phyloP scores from a whole-genome alignment of 768 basidiomycete genomes.

The Lentinus brumalis region DNA sequence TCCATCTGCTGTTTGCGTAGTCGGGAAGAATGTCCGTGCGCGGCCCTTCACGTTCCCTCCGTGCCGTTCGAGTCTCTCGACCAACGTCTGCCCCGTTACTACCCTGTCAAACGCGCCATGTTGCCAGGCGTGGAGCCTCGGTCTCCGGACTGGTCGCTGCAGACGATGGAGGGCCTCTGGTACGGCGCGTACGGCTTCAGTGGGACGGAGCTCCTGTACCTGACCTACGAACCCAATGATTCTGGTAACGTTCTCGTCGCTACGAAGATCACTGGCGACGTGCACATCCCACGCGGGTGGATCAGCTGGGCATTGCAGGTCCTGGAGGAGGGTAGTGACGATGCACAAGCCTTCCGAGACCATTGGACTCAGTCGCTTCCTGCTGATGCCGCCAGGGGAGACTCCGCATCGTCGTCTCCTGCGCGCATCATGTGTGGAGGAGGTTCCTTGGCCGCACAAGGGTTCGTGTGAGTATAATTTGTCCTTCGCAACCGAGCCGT shows the following conservation, averaged over 20 bases:
- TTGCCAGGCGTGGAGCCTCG: conserved; percentile 6
- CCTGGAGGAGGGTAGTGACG: not conserved
- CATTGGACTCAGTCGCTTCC: not conserved
- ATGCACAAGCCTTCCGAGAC: not conserved
- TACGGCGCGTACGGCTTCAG: conserved; percentile 17
- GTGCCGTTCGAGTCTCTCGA: conserved; percentile 10
- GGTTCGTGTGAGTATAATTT: conserved; percentile 15
- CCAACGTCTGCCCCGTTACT: conserved; percentile 18
- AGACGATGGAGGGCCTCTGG: conserved; percentile 20
- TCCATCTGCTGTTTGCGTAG: conserved; percentile 6
- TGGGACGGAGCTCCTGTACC: conserved; percentile 20
- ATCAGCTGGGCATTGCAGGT: conserved; percentile 14
- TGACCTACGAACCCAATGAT: not conserved
- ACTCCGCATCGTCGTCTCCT: not conserved
- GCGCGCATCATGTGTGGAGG: not conserved
- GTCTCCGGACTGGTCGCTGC: conserved; percentile 4
- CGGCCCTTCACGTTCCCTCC: conserved; percentile 1
- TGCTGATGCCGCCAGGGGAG: not conserved
- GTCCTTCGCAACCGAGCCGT: not conserved
- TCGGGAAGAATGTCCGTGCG: not conserved
- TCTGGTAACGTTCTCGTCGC: conserved; percentile 4
- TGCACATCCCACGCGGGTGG: conserved; percentile 21
- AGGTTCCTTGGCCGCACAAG: not conserved
- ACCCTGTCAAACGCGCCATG: conserved; percentile 14
- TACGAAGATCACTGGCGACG: conserved; percentile 24